Evolutionary conservation across 2,329 filamentous ascomycete species (phyloP).

Genomic region (Didymosphaeria variabile): DNA sequence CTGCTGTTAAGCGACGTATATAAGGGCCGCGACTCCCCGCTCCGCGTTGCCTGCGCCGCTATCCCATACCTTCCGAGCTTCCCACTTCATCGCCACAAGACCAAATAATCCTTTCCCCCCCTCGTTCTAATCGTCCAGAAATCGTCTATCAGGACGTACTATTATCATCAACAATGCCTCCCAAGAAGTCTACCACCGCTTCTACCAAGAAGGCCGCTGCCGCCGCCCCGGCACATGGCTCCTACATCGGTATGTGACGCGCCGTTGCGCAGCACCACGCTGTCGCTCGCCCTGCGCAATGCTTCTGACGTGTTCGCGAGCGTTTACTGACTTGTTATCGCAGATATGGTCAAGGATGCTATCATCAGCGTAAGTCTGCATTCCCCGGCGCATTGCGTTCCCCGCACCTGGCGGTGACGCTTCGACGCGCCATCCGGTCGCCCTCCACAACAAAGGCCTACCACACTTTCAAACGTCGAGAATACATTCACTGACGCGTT

Average conservation of each 20-base stretch:
- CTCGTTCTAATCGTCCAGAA: slow-evolving; percentile 48
- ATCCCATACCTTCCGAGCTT: slow-evolving; percentile 34
- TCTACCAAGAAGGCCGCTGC: slow-evolving; percentile 66
- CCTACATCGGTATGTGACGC: slow-evolving; percentile 70
- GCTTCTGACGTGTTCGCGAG: slow-evolving; percentile 59
- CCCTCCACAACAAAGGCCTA: slow-evolving; percentile 34
- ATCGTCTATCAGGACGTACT: slow-evolving; percentile 34
- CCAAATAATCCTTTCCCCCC: slow-evolving; percentile 31
- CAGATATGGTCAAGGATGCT: slow-evolving; percentile 78
- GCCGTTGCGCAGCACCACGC: slow-evolving; percentile 53
- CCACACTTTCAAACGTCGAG: slow-evolving; percentile 18
- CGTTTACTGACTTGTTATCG: slow-evolving; percentile 60
- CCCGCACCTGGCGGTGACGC: slow-evolving; percentile 47
- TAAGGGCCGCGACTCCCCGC: slow-evolving; percentile 38
- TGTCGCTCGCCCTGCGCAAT: slow-evolving; percentile 55
- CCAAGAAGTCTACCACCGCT: slow-evolving; percentile 68
- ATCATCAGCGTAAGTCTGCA: slow-evolving; percentile 73
- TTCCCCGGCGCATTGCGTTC: slow-evolving; percentile 58
- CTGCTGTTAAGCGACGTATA: slow-evolving; percentile 42
- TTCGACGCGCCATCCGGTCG: slow-evolving; percentile 43
- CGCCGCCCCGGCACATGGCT: slow-evolving; percentile 65
- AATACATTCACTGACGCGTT: slow-evolving; percentile 58
- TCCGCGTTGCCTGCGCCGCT: slow-evolving; percentile 37
- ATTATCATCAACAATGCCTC: slow-evolving; percentile 64
- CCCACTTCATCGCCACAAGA: slow-evolving; percentile 28